Percentiles rank a stretch among this genome's conserved stretches.
These are phyloP conservation scores for Thymus quinquecostatus DNA, from an alignment of 257 asterid genomes.

Conservation along the genomic window DNA sequence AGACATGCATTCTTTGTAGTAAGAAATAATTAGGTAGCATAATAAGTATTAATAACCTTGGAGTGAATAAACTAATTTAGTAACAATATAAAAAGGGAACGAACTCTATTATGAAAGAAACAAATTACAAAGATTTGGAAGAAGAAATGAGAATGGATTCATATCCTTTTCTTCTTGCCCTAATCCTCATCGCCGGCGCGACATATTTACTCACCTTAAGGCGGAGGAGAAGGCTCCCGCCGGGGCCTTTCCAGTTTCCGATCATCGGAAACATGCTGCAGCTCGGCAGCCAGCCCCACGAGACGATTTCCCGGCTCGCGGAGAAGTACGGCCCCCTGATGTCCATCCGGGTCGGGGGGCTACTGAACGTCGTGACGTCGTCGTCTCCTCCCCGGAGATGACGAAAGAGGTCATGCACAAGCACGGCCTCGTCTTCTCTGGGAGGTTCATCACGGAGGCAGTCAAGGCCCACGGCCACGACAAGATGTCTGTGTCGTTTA, in stretches of 20 bases:
- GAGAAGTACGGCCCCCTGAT: slow-evolving; percentile 37
- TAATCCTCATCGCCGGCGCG: background rate
- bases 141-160: background rate
- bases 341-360: slow-evolving; percentile 24
- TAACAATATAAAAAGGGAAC: too few relatives aligned
- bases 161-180: background rate
- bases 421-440: slow-evolving; percentile 22
- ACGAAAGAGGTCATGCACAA: slow-evolving; percentile 38
- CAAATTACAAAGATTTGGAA: background rate
- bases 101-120: too few relatives aligned
- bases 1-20: too few relatives aligned
- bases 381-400: slow-evolving; percentile 40
- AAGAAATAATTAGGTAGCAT: too few relatives aligned
- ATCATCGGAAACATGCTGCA: slow-evolving; percentile 35
- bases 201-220: background rate
- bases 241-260: slow-evolving; percentile 16
- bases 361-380: slow-evolving; percentile 31
- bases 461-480: slow-evolving; percentile 10
- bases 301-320: slow-evolving; percentile 33
- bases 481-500: slow-evolving; percentile 30
- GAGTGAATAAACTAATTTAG: too few relatives aligned
- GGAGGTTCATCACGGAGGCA: slow-evolving; percentile 5
- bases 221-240: slow-evolving; percentile 9
- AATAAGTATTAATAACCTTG: too few relatives aligned
- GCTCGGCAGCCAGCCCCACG: slow-evolving; percentile 27